Evolutionary conservation across 139 green algal genomes (phyloP).

Genomic region (Pleodorina starrii): DNA sequence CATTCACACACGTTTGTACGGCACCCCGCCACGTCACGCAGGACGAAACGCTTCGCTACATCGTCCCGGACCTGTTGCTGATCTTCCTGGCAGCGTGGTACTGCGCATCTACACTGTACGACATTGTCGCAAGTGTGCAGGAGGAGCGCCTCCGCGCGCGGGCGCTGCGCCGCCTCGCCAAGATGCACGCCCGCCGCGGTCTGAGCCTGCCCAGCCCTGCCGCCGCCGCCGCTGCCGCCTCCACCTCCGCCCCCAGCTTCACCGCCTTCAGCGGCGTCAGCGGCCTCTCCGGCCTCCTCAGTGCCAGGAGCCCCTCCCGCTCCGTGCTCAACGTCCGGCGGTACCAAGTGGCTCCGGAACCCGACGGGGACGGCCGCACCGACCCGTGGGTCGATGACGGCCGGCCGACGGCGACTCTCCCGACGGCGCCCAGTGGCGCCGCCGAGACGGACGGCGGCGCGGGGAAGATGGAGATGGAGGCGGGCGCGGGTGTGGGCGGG

Average conservation of each 20-base stretch:
- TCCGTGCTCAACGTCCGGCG: not conserved
- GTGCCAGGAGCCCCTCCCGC: not conserved
- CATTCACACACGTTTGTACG: too few relatives aligned
- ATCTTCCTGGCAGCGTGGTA: conserved; percentile 7
- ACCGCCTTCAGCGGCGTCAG: too few relatives aligned
- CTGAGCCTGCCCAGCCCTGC: not conserved
- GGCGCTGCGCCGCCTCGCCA: not conserved
- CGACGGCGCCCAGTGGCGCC: too few relatives aligned
- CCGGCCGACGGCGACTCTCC: too few relatives aligned
- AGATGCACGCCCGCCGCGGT: not conserved
- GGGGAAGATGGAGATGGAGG: too few relatives aligned
- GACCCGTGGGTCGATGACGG: not conserved
- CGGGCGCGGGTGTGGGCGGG: too few relatives aligned
- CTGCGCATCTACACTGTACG: not conserved
- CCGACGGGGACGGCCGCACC: not conserved
- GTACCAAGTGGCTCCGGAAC: not conserved
- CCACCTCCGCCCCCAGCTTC: too few relatives aligned
- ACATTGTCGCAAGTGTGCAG: not conserved
- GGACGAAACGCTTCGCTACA: not conserved
- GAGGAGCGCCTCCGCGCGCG: conserved; percentile 13
- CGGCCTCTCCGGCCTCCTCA: too few relatives aligned
- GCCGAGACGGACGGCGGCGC: too few relatives aligned
- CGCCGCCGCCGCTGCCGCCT: not conserved
- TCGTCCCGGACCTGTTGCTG: conserved; percentile 13
- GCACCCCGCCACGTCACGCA: not conserved